Percentiles rank a stretch among this genome's conserved stretches.
These are phyloP conservation scores for Aspergillus funiculosus DNA, from an alignment of 495 filamentous ascomycete genomes.

Conservation along the genomic window DNA sequence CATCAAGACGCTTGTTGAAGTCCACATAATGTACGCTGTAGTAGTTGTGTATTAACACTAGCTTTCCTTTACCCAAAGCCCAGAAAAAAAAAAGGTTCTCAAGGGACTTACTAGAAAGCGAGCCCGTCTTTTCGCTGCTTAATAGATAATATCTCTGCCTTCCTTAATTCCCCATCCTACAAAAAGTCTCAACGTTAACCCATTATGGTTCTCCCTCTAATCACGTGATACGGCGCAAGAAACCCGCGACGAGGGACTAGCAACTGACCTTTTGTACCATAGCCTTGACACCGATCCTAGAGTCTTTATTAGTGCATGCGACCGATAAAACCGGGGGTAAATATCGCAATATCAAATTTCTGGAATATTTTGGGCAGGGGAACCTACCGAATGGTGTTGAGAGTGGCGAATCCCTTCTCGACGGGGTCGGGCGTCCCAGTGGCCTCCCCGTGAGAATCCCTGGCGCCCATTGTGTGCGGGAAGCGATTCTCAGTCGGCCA, in stretches of 20 bases:
- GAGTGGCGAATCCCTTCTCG: conserved; percentile 72
- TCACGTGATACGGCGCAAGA: conserved; percentile 39
- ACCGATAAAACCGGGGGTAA: conserved; percentile 34
- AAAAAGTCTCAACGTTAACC: conserved; percentile 16
- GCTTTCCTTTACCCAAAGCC: background rate
- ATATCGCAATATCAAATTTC: conserved; percentile 3
- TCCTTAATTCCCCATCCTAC: conserved; percentile 76
- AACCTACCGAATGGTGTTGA: conserved; percentile 67
- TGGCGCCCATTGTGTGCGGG: conserved; percentile 38
- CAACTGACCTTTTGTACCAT: conserved; percentile 61
- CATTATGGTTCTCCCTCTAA: background rate
- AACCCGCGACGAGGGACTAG: conserved; percentile 9
- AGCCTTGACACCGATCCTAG: conserved; percentile 67
- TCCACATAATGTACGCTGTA: conserved; percentile 89
- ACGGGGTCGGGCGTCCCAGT: conserved; percentile 56
- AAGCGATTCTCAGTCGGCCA: conserved; percentile 7
- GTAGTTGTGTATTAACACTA: conserved; percentile 21
- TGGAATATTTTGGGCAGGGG: conserved; percentile 3
- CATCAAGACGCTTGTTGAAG: conserved; percentile 97
- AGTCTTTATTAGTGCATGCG: conserved; percentile 38
- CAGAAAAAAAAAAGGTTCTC: no score
- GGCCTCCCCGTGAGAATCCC: conserved; percentile 45
- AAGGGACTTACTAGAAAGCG: conserved; percentile 66
- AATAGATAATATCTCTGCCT: conserved; percentile 90
- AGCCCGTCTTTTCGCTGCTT: conserved; percentile 75